phyloP scores from a whole-genome alignment of 106 monocot genomes.

The Cymbidium sinense region DNA sequence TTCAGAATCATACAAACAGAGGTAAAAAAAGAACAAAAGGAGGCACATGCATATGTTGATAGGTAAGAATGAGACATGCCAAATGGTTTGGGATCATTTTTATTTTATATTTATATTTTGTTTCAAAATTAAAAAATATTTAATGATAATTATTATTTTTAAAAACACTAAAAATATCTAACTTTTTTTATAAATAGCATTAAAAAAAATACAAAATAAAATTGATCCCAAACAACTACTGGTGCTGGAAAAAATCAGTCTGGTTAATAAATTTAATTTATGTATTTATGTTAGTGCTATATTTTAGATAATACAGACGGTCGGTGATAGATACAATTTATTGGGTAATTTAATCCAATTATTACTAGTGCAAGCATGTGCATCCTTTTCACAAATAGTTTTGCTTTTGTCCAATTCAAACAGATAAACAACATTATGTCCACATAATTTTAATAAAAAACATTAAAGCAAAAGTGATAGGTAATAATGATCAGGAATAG shows the following conservation, averaged over 20 bases:
- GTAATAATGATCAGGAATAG: background rate
- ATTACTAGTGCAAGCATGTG: background rate
- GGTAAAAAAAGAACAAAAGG: background rate
- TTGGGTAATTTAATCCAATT: background rate
- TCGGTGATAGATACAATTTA: background rate
- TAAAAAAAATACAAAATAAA: no score
- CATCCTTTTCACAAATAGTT: background rate
- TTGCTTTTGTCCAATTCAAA: background rate
- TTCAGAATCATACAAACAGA: background rate
- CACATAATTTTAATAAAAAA: background rate
- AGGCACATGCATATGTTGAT: background rate
- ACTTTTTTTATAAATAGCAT: no score
- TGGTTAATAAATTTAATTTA: background rate
- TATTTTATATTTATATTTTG: no score
- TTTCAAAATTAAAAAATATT: no score
- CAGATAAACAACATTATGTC: background rate
- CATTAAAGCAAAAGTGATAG: background rate
- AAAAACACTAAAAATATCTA: no score
- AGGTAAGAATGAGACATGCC: background rate
- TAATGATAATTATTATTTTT: no score
- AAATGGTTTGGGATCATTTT: no score
- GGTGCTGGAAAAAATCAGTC: no score
- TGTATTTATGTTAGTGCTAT: background rate
- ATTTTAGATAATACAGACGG: background rate
- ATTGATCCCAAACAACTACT: background rate